phyloP scores from a whole-genome alignment of 1,284 basidiomycete species.

The Apiotrichum sp. region DNA sequence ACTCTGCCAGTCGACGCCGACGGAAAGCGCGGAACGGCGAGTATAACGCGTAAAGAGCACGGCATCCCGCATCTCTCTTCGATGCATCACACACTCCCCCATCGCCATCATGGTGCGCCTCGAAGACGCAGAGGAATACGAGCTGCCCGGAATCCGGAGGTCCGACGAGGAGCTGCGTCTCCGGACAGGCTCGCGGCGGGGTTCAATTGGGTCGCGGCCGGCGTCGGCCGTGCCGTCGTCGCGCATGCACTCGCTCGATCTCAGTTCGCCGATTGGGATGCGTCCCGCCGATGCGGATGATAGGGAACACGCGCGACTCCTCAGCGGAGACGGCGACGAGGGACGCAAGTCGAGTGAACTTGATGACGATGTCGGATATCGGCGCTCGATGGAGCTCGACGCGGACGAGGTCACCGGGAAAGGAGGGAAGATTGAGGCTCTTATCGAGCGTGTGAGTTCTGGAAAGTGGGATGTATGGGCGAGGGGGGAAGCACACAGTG shows the following conservation, averaged over 20 bases:
- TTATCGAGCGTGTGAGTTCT: constrained; percentile 33
- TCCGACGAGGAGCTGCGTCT: constrained; percentile 1
- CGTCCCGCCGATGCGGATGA: constrained; percentile 7
- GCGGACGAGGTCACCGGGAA: constrained; percentile 25
- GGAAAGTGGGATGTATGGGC: too few relatives aligned
- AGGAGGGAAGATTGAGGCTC: constrained; percentile 31
- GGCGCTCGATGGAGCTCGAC: constrained; percentile 3
- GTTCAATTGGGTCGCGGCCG: too few relatives aligned
- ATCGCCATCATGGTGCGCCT: constrained; percentile 1
- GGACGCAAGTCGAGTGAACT: neutral
- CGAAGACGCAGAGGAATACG: constrained; percentile 38
- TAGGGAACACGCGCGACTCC: constrained; percentile 6
- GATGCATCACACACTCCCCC: too few relatives aligned
- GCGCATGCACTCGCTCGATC: too few relatives aligned
- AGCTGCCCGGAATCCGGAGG: constrained; percentile 24
- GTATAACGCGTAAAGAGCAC: too few relatives aligned
- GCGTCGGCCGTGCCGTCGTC: too few relatives aligned
- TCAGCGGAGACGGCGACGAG: neutral
- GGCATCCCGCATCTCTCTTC: too few relatives aligned
- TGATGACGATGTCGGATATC: constrained; percentile 1
- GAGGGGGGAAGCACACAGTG: too few relatives aligned
- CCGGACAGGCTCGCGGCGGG: neutral
- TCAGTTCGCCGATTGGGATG: too few relatives aligned
- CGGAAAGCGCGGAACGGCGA: too few relatives aligned
- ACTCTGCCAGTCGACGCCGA: too few relatives aligned